Evolutionary conservation across 78 protist genomes (phyloP).

Genomic region (Dictyostelium firmibasis): DNA sequence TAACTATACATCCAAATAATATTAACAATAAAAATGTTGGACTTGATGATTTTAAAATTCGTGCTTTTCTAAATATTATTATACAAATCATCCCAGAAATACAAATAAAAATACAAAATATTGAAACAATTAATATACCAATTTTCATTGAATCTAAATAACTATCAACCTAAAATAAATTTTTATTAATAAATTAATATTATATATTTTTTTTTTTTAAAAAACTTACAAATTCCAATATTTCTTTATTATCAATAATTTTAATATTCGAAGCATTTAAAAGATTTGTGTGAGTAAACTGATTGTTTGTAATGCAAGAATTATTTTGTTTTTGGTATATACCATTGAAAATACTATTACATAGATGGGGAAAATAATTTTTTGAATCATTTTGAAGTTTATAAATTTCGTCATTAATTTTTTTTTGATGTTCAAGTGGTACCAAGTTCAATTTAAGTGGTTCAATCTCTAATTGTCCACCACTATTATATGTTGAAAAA

Average conservation of each 20-base stretch:
- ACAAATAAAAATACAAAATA: neutral
- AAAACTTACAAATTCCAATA: slow-evolving; percentile 23
- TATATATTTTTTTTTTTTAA: neutral
- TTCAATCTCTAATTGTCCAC: neutral
- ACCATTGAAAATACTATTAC: neutral
- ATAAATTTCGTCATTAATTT: neutral
- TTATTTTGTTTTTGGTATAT: neutral
- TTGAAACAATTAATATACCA: neutral
- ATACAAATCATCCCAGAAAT: neutral
- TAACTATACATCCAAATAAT: slow-evolving; percentile 12
- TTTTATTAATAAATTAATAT: neutral
- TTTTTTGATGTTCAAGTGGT: neutral
- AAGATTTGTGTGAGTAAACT: neutral
- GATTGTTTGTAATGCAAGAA: neutral
- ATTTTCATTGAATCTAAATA: neutral
- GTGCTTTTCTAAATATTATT: neutral
- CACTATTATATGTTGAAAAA: neutral
- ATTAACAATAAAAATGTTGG: slow-evolving; percentile 1
- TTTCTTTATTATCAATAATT: neutral
- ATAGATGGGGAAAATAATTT: neutral
- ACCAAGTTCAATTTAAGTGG: neutral
- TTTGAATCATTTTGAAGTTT: neutral
- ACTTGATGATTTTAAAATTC: slow-evolving; percentile 26
- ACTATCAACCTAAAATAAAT: neutral
- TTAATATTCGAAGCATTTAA: neutral